Base-by-base conservation (phyloP, 768 basidiomycete genomes). In the Russula compacta region DNA sequence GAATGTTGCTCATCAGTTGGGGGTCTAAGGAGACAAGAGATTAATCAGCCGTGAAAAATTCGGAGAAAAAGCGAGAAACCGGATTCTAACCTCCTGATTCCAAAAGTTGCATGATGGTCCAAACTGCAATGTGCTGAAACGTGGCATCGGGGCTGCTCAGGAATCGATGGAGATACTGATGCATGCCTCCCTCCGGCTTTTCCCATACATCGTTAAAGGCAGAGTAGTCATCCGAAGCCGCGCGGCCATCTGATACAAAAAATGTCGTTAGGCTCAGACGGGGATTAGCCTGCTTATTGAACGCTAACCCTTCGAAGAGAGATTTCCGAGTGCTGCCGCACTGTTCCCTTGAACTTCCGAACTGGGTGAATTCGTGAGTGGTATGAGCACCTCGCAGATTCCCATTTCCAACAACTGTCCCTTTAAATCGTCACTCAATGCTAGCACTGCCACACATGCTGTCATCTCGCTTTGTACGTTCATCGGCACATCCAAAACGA, bases 381-480 rank as follows among this genome's bases (percentile, higher is more conserved):
- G 97, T 68, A 99, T 98, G 38, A 99, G 78, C 9, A 98, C 95
- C 69, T 98, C 95, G 69, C 93, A 94, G 55, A 99, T 93, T 24
- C 97, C 97, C 92, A 98, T 94, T 75, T 99, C 95, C 63, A 99
- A 78, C 39, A 99, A 75, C 72, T 95, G 92, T 1, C 92, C 91
- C 76, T 99, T 99, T 68, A 99, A 78, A 66, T 99, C 95, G 71
- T 99, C 95, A 68, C 92, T 95, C 67, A 99, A 72, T 6, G 95
- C 97, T 64, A 99, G 75, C 14, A 98, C 97, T 17, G 97, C 97
- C 47, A 98, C 89, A 68, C 95, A 98, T 6, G 97, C 97, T 46
- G 97, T 99, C 97, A 99, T 99, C 76, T 98, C 97, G 69, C 93
- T 95, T 75, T 99, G 97, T 11, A 99, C 97, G 64, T 89, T 89